Percentiles rank a stretch among this genome's conserved stretches.
Conservation (phyloP, 2,329 filamentous ascomycete species). For the Aspergillus caelatus region DNA sequence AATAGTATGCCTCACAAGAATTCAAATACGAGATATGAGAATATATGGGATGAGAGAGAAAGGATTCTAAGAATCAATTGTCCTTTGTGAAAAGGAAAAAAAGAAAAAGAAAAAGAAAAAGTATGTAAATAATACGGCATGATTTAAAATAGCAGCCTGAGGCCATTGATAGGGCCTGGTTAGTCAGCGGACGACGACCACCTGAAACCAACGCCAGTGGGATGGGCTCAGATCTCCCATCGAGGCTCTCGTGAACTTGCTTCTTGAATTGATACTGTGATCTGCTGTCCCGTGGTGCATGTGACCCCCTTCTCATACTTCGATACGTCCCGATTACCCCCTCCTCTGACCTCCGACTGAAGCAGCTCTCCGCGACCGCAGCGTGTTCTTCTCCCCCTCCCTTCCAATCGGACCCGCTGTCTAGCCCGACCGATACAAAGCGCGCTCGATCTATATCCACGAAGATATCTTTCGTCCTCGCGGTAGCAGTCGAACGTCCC, state of each 20-base stretch:
- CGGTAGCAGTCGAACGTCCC: constrained; percentile 4
- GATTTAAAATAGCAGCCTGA: constrained; percentile 9
- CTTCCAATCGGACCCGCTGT: constrained; percentile 16
- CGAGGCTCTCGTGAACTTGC: constrained; percentile 10
- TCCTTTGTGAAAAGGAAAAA: no score
- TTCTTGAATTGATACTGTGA: constrained; percentile 2
- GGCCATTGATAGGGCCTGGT: constrained; percentile 15
- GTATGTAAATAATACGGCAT: neutral
- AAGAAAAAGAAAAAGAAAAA: no score
- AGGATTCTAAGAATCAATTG: no score
- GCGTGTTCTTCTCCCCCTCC: constrained; percentile 14
- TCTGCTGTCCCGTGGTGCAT: constrained; percentile 13
- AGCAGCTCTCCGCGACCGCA: constrained; percentile 11
- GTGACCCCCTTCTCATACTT: constrained; percentile 5
- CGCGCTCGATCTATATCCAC: constrained; percentile 6
- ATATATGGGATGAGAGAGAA: no score
- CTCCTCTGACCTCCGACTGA: constrained; percentile 8
- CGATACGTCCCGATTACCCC: constrained; percentile 5
- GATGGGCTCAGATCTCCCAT: constrained; percentile 14
- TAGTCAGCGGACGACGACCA: constrained; percentile 22
- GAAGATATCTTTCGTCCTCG: neutral
- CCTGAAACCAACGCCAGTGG: constrained; percentile 17
- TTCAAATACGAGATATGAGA: no score
- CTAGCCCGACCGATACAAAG: constrained; percentile 12
- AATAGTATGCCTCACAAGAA: no score